Percentiles rank a stretch among this genome's conserved stretches.
phyloP scores from a whole-genome alignment of 2,329 filamentous ascomycete genomes.

The Sarocladiaceae sp. region DNA sequence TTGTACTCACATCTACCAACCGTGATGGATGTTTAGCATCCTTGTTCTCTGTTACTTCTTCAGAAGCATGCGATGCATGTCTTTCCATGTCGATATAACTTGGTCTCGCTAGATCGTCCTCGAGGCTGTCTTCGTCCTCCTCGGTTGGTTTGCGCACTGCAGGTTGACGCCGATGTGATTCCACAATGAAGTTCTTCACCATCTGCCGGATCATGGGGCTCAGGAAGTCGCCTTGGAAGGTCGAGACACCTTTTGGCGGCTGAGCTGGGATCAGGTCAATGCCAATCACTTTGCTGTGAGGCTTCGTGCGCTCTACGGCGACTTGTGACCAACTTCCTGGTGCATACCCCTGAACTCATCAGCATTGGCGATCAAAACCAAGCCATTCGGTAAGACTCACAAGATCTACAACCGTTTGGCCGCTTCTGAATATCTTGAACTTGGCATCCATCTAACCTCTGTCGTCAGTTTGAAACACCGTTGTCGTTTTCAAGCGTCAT shows the following conservation, averaged over 20 bases:
- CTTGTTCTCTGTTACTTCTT: constrained; percentile 17
- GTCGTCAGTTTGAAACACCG: neutral
- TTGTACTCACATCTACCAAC: constrained; percentile 61
- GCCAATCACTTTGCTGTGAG: constrained; percentile 75
- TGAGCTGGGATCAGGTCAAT: constrained; percentile 93
- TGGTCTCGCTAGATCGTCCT: constrained; percentile 51
- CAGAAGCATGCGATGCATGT: constrained; percentile 22
- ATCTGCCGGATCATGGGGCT: constrained; percentile 68
- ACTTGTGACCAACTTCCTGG: constrained; percentile 75
- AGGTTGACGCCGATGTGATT: constrained; percentile 36
- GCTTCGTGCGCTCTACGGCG: constrained; percentile 72
- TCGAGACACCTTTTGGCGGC: constrained; percentile 86
- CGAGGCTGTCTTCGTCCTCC: constrained; percentile 13
- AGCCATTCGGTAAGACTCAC: constrained; percentile 40
- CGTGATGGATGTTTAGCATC: constrained; percentile 21
- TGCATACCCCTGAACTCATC: constrained; percentile 61
- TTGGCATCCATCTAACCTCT: constrained; percentile 69
- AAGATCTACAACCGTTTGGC: constrained; percentile 86
- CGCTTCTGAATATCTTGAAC: constrained; percentile 71
- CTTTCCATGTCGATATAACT: constrained; percentile 5
- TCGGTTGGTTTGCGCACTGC: constrained; percentile 11
- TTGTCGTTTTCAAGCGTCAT: neutral
- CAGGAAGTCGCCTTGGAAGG: constrained; percentile 92
- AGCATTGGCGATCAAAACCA: neutral
- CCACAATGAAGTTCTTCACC: constrained; percentile 70